Evolutionary conservation across 306 rosid genomes (phyloP).

Genomic region (Fragaria iinumae): DNA sequence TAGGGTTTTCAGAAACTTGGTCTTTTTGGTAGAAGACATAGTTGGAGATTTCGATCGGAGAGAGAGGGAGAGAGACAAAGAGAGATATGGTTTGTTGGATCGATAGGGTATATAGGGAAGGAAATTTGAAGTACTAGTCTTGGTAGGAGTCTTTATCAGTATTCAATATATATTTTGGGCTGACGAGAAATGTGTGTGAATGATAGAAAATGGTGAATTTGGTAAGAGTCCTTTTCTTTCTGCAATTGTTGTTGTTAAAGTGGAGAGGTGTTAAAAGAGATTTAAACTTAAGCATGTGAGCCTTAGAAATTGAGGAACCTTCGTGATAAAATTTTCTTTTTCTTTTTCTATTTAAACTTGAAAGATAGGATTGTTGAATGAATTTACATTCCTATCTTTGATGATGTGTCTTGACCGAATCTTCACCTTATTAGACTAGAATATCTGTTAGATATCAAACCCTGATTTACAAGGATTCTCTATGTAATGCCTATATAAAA

Average conservation of each 20-base stretch:
- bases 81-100: not conserved
- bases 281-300: not conserved
- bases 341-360: too few relatives aligned
- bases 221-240: not conserved
- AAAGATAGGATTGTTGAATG: too few relatives aligned
- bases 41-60: not conserved
- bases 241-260: not conserved
- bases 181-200: not conserved
- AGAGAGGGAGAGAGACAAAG: not conserved
- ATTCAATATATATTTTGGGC: slow-evolving; percentile 10
- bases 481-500: too few relatives aligned
- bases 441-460: too few relatives aligned
- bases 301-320: not conserved
- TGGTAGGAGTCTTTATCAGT: slow-evolving; percentile 7
- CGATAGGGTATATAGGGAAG: not conserved
- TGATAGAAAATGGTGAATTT: not conserved
- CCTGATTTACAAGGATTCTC: too few relatives aligned
- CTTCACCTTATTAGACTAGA: too few relatives aligned
- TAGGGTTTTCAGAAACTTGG: slow-evolving; percentile 29
- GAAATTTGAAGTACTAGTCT: not conserved
- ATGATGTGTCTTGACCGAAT: too few relatives aligned
- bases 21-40: slow-evolving; percentile 50
- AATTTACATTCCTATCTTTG: too few relatives aligned
- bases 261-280: not conserved
- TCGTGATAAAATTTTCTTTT: too few relatives aligned